These are phyloP conservation scores for Phytophthora niederhauseri DNA, from an alignment of 352 stramenopile genomes.

Conservation along the genomic window DNA sequence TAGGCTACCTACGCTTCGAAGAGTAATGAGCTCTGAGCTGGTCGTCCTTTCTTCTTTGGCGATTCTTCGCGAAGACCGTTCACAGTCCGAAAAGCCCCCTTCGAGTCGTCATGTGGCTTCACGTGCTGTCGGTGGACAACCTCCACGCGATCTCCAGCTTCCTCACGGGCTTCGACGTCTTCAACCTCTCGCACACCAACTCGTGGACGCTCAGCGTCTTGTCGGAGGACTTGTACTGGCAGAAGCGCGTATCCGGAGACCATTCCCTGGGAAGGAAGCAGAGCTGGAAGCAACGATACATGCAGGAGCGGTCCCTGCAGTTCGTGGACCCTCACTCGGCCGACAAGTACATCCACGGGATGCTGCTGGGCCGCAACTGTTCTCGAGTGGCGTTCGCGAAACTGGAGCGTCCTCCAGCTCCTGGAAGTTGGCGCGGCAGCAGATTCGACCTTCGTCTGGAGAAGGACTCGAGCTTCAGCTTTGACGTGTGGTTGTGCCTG, in stretches of 20 bases:
- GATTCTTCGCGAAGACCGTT: conserved; percentile 1
- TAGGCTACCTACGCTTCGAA: not conserved
- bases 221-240: conserved; percentile 24
- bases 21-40: not conserved
- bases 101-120: not conserved
- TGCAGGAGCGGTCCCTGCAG: conserved; percentile 13
- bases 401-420: conserved; percentile 9
- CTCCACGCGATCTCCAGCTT: conserved; percentile 17
- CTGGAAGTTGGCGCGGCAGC: conserved; percentile 14
- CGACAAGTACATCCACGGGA: conserved; percentile 16
- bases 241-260: not conserved
- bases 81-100: not conserved
- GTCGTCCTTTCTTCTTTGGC: not conserved
- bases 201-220: conserved; percentile 20
- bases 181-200: conserved; percentile 23
- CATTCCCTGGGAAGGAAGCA: not conserved
- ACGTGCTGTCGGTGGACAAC: conserved; percentile 19
- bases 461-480: conserved; percentile 19
- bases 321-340: conserved; percentile 14
- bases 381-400: conserved; percentile 13
- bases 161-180: conserved; percentile 22
- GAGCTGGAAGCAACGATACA: conserved; percentile 12
- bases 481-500: conserved; percentile 37
- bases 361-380: conserved; percentile 13
- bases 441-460: conserved; percentile 1